Percentiles rank a stretch among this genome's conserved stretches.
Conservation (phyloP, 1,284 basidiomycete species). For the Fomitiporia mediterranea region DNA sequence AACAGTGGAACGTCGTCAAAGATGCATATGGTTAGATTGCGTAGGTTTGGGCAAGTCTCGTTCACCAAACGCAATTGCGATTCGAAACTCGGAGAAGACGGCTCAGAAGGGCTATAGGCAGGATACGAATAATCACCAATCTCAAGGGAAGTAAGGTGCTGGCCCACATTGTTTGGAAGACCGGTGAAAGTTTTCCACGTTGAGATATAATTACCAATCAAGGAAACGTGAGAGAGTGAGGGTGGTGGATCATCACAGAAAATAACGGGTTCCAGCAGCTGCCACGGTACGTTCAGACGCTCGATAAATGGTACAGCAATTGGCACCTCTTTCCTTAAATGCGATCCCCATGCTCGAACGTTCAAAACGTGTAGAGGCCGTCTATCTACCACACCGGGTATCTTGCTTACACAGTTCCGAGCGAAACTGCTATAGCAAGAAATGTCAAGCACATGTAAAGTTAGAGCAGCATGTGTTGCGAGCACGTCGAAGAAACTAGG, state of each 20-base stretch:
- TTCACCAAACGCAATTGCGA: neutral
- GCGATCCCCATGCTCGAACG: neutral
- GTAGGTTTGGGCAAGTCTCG: neutral
- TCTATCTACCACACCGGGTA: neutral
- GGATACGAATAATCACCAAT: neutral
- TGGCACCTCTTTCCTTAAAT: neutral
- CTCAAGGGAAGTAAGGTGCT: neutral
- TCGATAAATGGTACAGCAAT: neutral
- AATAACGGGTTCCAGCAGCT: neutral
- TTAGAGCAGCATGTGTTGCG: neutral
- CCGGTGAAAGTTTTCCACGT: neutral
- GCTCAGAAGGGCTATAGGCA: no score
- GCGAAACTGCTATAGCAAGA: no score
- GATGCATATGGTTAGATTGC: neutral
- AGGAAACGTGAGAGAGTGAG: neutral
- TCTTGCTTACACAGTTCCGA: neutral
- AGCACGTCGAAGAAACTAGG: neutral
- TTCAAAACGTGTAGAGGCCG: neutral
- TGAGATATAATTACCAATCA: neutral
- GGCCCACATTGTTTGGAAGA: neutral
- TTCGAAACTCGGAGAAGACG: neutral
- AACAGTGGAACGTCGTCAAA: neutral
- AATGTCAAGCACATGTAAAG: neutral
- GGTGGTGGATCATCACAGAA: neutral
- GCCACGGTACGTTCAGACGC: neutral